A percentile compares a stretch with the other conserved stretches of the same genome.
Conservation (phyloP, 257 asterid species). For the Penstemon barbatus region DNA sequence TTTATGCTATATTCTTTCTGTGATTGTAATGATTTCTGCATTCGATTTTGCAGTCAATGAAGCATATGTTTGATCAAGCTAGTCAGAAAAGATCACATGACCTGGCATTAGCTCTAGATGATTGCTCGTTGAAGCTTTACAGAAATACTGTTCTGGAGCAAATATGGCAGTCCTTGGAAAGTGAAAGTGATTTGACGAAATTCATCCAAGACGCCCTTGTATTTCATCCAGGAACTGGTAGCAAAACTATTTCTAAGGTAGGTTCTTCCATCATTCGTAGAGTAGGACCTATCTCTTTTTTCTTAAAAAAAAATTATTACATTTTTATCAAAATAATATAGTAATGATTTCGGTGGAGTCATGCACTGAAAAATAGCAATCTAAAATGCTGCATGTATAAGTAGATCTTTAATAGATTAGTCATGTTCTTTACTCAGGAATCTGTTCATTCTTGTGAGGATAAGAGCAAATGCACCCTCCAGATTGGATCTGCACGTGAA, state of each 20-base stretch:
- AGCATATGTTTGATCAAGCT: conserved; percentile 35
- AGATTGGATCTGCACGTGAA: conserved; percentile 25
- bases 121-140: conserved; percentile 39
- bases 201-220: conserved; percentile 51
- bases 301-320: not conserved
- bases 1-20: conserved; percentile 1
- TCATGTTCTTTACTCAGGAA: conserved; percentile 43
- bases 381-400: not conserved
- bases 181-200: conserved; percentile 50
- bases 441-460: conserved; percentile 43
- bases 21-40: conserved; percentile 22
- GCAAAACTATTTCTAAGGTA: conserved; percentile 55
- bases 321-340: not conserved
- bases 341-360: conserved; percentile 8
- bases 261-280: conserved; percentile 6
- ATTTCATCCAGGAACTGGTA: conserved; percentile 43
- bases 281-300: conserved; percentile 7
- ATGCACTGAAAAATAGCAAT: not conserved
- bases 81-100: conserved; percentile 32
- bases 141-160: conserved; percentile 64
- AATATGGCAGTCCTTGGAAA: conserved; percentile 47
- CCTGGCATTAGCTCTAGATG: conserved; percentile 29
- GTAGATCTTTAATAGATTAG: conserved; percentile 7
- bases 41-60: conserved; percentile 38
- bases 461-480: conserved; percentile 37